Percentiles rank a stretch among this genome's conserved stretches.
phyloP scores from a whole-genome alignment of 2,329 filamentous ascomycete genomes.

The Colletotrichum costaricense region DNA sequence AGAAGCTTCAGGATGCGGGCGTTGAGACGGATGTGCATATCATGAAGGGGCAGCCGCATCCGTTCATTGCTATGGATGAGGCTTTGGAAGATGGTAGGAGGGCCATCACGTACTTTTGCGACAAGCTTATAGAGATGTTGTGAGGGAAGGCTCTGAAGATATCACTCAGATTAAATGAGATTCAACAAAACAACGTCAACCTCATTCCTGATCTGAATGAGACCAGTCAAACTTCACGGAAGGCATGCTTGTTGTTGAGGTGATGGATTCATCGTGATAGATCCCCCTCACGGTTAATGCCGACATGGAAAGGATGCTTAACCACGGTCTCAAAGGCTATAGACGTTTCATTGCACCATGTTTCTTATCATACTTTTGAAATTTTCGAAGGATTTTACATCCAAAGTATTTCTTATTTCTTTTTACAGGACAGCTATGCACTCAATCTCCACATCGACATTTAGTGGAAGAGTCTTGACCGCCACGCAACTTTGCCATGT shows the following conservation, averaged over 20 bases:
- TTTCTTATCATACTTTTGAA: too few species aligned
- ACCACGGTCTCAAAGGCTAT: too few species aligned
- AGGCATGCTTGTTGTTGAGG: too few species aligned
- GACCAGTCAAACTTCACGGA: too few species aligned
- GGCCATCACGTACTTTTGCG: slow-evolving; percentile 58
- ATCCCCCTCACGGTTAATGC: too few species aligned
- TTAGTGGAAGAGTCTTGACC: slow-evolving; percentile 46
- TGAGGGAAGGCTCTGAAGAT: not conserved
- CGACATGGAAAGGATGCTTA: too few species aligned
- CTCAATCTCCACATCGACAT: slow-evolving; percentile 49
- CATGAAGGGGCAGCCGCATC: slow-evolving; percentile 67
- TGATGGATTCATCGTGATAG: too few species aligned
- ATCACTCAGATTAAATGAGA: not conserved
- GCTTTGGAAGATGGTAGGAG: slow-evolving; percentile 61
- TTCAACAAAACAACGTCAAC: accelerated
- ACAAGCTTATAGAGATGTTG: slow-evolving; percentile 35
- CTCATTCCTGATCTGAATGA: not conserved
- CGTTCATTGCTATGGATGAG: slow-evolving; percentile 69
- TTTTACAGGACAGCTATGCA: slow-evolving; percentile 46
- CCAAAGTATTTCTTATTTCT: too few species aligned
- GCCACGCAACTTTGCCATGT: slow-evolving; percentile 45
- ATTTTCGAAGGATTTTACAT: too few species aligned
- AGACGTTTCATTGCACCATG: too few species aligned
- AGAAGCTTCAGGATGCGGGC: slow-evolving; percentile 58
- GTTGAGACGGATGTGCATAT: slow-evolving; percentile 60